Evolutionary conservation across 1,284 basidiomycete genomes (phyloP).

Genomic region (Cutaneotrichosporon mucoides): DNA sequence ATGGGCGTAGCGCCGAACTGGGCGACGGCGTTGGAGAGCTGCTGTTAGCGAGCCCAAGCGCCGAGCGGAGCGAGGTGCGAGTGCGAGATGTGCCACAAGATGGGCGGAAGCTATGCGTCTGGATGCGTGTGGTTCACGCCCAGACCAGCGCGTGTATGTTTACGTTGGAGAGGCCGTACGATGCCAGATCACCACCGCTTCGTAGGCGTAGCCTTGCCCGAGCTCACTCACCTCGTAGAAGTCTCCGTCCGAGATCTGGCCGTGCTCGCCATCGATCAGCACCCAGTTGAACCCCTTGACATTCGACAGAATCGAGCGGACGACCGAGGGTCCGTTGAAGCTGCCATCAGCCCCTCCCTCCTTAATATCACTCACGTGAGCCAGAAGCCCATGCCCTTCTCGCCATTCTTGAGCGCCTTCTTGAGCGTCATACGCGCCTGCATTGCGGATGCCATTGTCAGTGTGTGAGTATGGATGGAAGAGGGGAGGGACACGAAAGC

Average conservation of each 20-base stretch:
- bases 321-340: conserved; percentile 26
- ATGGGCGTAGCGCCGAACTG: conserved; percentile 31
- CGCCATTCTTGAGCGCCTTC: conserved; percentile 53
- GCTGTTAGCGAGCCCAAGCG: neutral
- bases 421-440: conserved; percentile 44
- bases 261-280: conserved; percentile 33
- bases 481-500: too few relatives aligned
- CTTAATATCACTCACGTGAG: conserved; percentile 52
- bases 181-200: too few relatives aligned
- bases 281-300: conserved; percentile 33
- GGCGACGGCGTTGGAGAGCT: conserved; percentile 28
- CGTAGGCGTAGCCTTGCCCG: too few relatives aligned
- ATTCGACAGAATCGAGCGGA: conserved; percentile 26
- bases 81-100: too few relatives aligned
- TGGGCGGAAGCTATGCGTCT: too few relatives aligned
- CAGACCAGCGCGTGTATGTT: too few relatives aligned
- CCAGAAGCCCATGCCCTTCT: conserved; percentile 69
- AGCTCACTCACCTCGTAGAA: conserved; percentile 25
- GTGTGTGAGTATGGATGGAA: too few relatives aligned
- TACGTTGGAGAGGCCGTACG: too few relatives aligned
- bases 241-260: conserved; percentile 23
- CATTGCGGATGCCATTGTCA: conserved; percentile 5
- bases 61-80: neutral
- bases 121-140: too few relatives aligned
- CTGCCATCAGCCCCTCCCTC: conserved; percentile 16